Percentiles rank a stretch among this genome's conserved stretches.
Evolutionary conservation across 768 basidiomycete species (phyloP).

Genomic region (Lentinula detonsa): DNA sequence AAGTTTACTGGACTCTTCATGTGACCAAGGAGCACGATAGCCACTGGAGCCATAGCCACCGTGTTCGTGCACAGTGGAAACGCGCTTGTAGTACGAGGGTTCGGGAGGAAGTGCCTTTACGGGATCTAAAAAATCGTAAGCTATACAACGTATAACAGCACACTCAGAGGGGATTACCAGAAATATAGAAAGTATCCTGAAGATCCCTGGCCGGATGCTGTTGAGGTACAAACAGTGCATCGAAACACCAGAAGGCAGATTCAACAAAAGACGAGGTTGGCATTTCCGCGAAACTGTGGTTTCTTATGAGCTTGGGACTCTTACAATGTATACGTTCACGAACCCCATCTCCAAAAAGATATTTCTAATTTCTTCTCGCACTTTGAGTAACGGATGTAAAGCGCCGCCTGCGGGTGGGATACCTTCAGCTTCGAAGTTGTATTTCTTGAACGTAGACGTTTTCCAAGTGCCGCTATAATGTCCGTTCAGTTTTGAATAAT

Average conservation of each 20-base stretch:
- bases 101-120: conserved; percentile 69
- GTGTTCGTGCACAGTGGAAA: conserved; percentile 76
- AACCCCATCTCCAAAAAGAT: conserved; percentile 99
- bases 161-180: conserved; percentile 42
- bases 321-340: conserved; percentile 14
- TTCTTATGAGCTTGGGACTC: background rate
- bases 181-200: conserved; percentile 98
- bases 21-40: conserved; percentile 95
- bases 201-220: conserved; percentile 97
- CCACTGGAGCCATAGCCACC: conserved; percentile 91
- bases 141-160: background rate
- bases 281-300: conserved; percentile 91
- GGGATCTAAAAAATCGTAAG: conserved; percentile 54
- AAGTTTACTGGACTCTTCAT: conserved; percentile 87
- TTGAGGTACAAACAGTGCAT: conserved; percentile 96
- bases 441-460: conserved; percentile 89
- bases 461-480: conserved; percentile 85
- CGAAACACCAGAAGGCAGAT: conserved; percentile 99
- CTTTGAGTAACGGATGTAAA: conserved; percentile 93
- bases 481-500: conserved; percentile 8
- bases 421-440: conserved; percentile 98
- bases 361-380: conserved; percentile 93
- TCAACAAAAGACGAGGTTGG: conserved; percentile 94
- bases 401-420: conserved; percentile 86
- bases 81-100: conserved; percentile 77